Evolutionary conservation across 2,329 filamentous ascomycete genomes (phyloP), one percentile per base, ranked within the genome.

Genomic region (Pseudogymnoascus sp.): DNA sequence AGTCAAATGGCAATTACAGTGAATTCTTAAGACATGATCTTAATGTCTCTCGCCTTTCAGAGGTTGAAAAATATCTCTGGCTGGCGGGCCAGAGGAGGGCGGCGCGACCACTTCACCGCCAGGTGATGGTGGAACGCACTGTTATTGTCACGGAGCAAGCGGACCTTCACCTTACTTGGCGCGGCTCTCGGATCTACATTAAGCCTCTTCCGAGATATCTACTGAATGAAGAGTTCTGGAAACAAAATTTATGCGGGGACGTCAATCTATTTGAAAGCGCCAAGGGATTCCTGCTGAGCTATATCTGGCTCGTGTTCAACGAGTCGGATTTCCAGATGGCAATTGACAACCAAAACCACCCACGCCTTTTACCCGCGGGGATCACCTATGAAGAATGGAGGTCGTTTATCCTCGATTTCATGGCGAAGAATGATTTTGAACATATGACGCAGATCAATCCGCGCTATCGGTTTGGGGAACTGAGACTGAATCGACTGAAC

Each of bases 281-380:
- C n/a, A 35, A 71, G 18, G 75, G 75, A 2, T 71, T 73, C 30
- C 62, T 77, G 1, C 62, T 66, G 22, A 69, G 70, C 3, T 76
- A 75, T 63, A 59, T 63, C 2, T 61, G 66, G 8, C 65, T 77
- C 1, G 66, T 77, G 4, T 58, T 36, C 0, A 67, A 70, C 59
- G 66, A 73, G 62, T 72, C 69, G 36, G 75, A 77, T 62, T 71
- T 76, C 25, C 15, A 50, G 3, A 73, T 76, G 12, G 74, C 74
- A 0, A 62, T 68, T 15, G 65, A 71, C 2, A 28, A 63, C 3
- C 57, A 62, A 25, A 18, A 50, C n/a, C 43, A 50, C 25, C 25
- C 43, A 15, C 38, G 60, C 3, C 67, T 76, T 0, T 38, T 76
- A 12, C 69, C 71, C 2, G n/a, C 25, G 18, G 35, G 59, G 1